Base-by-base conservation (phyloP, 441 rosid genomes). In the Gossypium schwendimanii region DNA sequence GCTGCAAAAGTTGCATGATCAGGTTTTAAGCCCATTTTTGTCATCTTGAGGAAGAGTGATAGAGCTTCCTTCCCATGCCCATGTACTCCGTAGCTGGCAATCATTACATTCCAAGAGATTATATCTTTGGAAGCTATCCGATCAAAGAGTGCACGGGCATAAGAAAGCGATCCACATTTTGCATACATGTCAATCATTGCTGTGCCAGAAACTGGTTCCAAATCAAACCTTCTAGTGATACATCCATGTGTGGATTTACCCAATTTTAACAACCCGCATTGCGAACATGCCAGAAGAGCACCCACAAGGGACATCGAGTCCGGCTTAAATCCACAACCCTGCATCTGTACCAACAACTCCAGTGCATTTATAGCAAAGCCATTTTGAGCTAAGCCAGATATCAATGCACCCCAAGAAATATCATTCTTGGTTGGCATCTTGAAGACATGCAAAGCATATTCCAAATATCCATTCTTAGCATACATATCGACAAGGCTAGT, bases 91-190 rank as follows among this genome's bases (percentile, higher is more conserved):
- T 83, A 83, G 65, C 86, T 70, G 53, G 85, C 72, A 57, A 87
- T 81, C 84, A 87, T 85, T 6, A 83, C 75, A 76, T 84, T 87
- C 89, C 89, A 84, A 66, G 81, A 76, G 63, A 87, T 78, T 65
- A 72, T 73, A 74, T 87, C 91, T 77, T 72, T 84, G 26, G 11
- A 69, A 55, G 58, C 75, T 55, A 84, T 77, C 11, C 17, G 73
- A 74, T 85, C 79, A 31, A 87, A 87, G 33, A 85, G 45, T 0
- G 70, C 71, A 60, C 71, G 79, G 2, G 87, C 81, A 26, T 49
- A 69, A 20, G 86, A 75, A 75, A 86, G 71, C 0, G 60, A 74
- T 21, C 87, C 89, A 6, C 89, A 85, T 78, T 87, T 87, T 31
- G 87, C 79, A 53, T 85, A 82, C 85, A 87, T 79, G 52, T 82